Conservation (phyloP, 257 asterid species). For the Mentha longifolia region DNA sequence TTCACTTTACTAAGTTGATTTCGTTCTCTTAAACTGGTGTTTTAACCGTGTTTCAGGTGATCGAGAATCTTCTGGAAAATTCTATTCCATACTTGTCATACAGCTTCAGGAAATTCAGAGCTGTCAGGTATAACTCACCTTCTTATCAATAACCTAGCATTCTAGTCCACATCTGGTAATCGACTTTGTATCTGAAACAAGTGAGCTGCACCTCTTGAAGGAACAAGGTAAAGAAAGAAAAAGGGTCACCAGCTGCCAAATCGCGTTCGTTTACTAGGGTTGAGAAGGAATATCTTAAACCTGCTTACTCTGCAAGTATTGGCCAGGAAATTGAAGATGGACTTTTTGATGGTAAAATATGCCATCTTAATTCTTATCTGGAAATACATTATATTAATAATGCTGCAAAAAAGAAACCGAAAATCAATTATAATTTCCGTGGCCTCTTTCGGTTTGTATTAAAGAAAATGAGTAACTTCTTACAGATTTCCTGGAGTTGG, state of each 20-base stretch:
- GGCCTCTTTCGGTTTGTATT: too few relatives aligned
- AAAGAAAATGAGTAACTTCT: conserved; percentile 16
- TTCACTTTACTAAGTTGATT: conserved; percentile 11
- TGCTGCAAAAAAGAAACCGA: background rate
- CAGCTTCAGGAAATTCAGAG: conserved; percentile 74
- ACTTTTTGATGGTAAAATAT: conserved; percentile 82
- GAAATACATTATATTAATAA: too few relatives aligned
- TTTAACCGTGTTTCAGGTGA: conserved; percentile 55
- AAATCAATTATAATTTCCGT: background rate
- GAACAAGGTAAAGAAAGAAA: conserved; percentile 61
- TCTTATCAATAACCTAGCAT: conserved; percentile 4
- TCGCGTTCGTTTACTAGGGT: conserved; percentile 60
- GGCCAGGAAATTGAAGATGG: conserved; percentile 94
- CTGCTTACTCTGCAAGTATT: conserved; percentile 83
- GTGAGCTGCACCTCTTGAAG: conserved; percentile 47
- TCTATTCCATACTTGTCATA: conserved; percentile 84
- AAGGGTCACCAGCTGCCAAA: conserved; percentile 53
- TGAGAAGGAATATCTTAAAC: conserved; percentile 90
- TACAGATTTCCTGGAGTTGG: conserved; percentile 93
- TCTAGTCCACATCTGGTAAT: background rate
- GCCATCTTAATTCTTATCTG: background rate
- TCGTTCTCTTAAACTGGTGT: background rate
- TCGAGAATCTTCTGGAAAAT: conserved; percentile 86
- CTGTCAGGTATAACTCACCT: conserved; percentile 57
- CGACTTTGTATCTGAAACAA: conserved; percentile 28